Evolutionary conservation across 352 stramenopile species (phyloP), one percentile per base, ranked within the genome.

Genomic region (Saprolegnia parasitica): DNA sequence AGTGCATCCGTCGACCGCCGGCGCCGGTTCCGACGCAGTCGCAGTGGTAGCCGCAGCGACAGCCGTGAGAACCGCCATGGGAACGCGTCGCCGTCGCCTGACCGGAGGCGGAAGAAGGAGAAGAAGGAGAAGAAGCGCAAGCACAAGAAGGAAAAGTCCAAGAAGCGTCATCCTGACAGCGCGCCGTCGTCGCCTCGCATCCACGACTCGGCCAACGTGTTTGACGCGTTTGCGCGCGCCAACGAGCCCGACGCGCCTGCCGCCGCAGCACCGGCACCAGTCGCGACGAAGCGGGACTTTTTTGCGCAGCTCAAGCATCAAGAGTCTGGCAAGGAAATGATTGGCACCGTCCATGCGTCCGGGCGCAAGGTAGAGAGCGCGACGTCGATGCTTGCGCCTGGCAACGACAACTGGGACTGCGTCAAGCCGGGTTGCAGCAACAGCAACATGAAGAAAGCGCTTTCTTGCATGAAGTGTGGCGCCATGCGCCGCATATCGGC

Each of bases 361-460:
- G 62, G 62, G 18, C 46, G 35, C 46, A 68, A 68, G 18, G 21
- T n/a, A 16, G 62, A 68, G 42, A 61, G 35, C 21, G 42, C 29
- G 24, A 61, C 62, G n/a, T 26, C 32, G 42, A 15, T 49, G 1
- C 42, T 49, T 8, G 42, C 42, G 11, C 42, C 42, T 15, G 20
- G n/a, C n/a, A 45, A 20, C 20, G 62, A 58, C 62, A 58, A 68
- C 24, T 68, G 62, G 62, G 62, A 68, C 10, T 68, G 62, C 62
- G 50, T 68, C 29, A 68, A 68, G 35, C 29, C 42, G 4, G 62
- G 62, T 2, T 68, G 62, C 24, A 40, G 62, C 16, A 23, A 68
- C 32, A 68, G 62, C 32, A 68, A 68, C 39, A 68, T 68, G 62
- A 68, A 68, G 62, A 49, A 47, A 39, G 62, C 62, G n/a, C 32